Evolutionary conservation across 1,139 yeast species (phyloP), one percentile per base, ranked within the genome.

Genomic region (Magnusiomyces suaveolens): DNA sequence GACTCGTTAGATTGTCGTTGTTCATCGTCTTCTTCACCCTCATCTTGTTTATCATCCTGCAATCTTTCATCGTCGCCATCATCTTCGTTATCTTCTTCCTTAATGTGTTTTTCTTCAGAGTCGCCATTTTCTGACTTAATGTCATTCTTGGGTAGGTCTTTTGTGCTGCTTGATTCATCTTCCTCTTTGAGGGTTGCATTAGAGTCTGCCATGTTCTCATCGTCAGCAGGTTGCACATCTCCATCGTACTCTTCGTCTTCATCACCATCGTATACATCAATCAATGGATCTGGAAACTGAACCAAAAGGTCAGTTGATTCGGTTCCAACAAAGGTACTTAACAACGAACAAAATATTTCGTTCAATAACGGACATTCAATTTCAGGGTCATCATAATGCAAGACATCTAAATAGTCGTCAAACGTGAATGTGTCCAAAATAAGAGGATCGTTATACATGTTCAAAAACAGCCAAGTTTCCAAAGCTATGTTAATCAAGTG

Each of bases 401-500:
- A 72, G 1, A 85, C 82, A 56, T 80, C 80, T 3, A 84, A 66
- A 63, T 82, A 85, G 64, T 86, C 94, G 68, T 87, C 95, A 71
- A 84, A 85, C 0, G 94, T 83, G 61, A 87, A 84, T 0, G 86
- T 79, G 64, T 84, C 90, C 23, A 87, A 72, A 18, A 77, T 68
- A 51, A 86, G 71, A 0, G 87, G 82, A 36, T 76, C 76, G 61
- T 81, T 81, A 64, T 83, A 87, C 53, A 86, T 78, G 64, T 87
- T 87, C 50, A 87, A 69, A 62, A 87, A 87, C 4, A 80, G 73
- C 95, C 95, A 87, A 2, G 78, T 69, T 65, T 85, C 90, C 41
- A 87, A 60, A 32, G 71, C 54, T 3, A 60, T 54, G 26, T 70
- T 67, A 4, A 65, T 57, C 3, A 61, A 52, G 33, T 54, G 58